Evolutionary conservation across 257 asterid species (phyloP), one percentile per base, ranked within the genome.

Genomic region (Plectranthus barbatus): DNA sequence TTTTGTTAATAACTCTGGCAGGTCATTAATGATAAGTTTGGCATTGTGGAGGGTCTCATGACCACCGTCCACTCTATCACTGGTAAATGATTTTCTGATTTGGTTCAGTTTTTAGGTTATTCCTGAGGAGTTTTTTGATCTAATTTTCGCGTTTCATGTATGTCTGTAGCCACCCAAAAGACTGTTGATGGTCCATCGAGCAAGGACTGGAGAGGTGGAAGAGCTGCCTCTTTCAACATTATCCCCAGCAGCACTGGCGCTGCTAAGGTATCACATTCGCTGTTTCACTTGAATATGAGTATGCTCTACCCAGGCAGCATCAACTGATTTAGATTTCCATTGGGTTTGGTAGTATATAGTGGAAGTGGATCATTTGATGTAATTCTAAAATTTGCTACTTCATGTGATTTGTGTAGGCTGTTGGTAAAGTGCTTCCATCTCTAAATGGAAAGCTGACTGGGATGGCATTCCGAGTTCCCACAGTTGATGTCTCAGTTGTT

Each of bases 151-250:
- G 31, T 26, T 26, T 26, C 12, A 3, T 40, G n/a, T 4, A 1
- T 39, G 9, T 26, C 2, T 64, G 11, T 18, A 81, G 74, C 74
- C 18, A 82, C 92, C 49, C 95, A 87, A 62, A 87, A 84, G 76
- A 87, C 95, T 6, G 95, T 87, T 17, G 95, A 87, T 74, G 95
- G 95, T 18, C 95, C 95, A 15, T 87, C 95, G 12, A 74, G 73
- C 76, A 87, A 87, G 88, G 95, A 87, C 83, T 87, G 95, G 93
- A 82, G 93, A 74, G 93, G 95, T 70, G 95, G 95, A 76, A 84
- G 95, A 64, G 95, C 93, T 44, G 95, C 95, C 40, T 84, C 95
- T 36, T 87, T 84, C 77, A 87, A 84, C 83, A 82, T 87, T 61
- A 86, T 86, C 62, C 95, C 95, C 72, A 82, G 92, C 77, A 84